Conservation (phyloP, 805 yeast genomes). For the Saturnispora gosingensis region DNA sequence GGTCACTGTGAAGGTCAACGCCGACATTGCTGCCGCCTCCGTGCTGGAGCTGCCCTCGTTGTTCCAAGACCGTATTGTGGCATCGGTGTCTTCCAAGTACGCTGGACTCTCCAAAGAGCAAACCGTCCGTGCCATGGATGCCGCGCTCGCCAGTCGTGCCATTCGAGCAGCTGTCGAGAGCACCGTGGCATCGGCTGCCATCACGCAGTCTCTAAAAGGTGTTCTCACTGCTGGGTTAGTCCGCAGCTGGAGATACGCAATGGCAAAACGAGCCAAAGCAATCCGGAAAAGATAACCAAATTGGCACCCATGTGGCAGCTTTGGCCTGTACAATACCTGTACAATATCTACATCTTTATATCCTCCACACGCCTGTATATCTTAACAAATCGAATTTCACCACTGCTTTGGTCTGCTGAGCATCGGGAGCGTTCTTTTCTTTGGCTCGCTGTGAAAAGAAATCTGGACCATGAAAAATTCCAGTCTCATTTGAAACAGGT, state of each 20-base stretch:
- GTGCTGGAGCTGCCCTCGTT: slow-evolving; percentile 40
- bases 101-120: not conserved
- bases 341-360: not conserved
- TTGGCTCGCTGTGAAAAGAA: not conserved
- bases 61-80: slow-evolving; percentile 37
- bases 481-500: not conserved
- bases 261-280: slow-evolving; percentile 48
- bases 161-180: slow-evolving; percentile 31
- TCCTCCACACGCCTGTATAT: not conserved
- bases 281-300: not conserved
- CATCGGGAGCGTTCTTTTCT: not conserved
- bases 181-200: slow-evolving; percentile 62
- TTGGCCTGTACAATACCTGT: not conserved
- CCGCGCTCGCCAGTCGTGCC: not conserved
- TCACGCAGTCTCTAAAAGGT: slow-evolving; percentile 74
- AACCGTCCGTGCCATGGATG: not conserved
- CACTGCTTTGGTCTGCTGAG: not conserved
- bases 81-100: not conserved
- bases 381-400: not conserved
- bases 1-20: slow-evolving; percentile 20
- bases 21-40: slow-evolving; percentile 32
- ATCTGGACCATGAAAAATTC: not conserved
- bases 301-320: no score
- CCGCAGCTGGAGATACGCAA: slow-evolving; percentile 64
- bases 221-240: slow-evolving; percentile 75